A percentile compares a stretch with the other conserved stretches of the same genome.
Conservation (phyloP, 73 alveolate genomes). For the Blepharisma japonicum region DNA sequence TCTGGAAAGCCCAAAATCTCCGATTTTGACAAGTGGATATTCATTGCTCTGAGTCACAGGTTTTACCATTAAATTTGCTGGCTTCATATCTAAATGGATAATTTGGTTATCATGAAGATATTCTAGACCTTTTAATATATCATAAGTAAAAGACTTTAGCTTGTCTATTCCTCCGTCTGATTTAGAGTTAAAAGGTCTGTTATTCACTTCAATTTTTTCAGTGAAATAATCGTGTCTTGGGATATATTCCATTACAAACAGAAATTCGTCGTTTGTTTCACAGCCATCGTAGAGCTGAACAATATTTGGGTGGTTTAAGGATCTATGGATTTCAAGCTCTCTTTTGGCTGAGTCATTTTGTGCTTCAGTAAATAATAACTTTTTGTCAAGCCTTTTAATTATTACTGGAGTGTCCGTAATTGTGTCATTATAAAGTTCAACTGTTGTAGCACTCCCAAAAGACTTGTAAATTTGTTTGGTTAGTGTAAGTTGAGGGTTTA, state of each 20-base stretch:
- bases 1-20: slow-evolving; percentile 27
- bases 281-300: slow-evolving; percentile 49
- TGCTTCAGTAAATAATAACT: background rate
- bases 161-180: slow-evolving; percentile 31
- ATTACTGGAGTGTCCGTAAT: too few species aligned
- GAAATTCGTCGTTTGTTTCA: slow-evolving; percentile 43
- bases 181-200: slow-evolving; percentile 7
- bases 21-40: background rate
- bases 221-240: slow-evolving; percentile 46
- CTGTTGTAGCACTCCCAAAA: too few species aligned
- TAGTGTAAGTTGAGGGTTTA: too few species aligned
- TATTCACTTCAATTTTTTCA: slow-evolving; percentile 38
- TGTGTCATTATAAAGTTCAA: too few species aligned
- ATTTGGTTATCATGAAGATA: slow-evolving; percentile 46
- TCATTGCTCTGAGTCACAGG: background rate
- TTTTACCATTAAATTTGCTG: slow-evolving; percentile 30
- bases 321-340: slow-evolving; percentile 61
- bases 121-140: slow-evolving; percentile 46
- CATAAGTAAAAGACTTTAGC: slow-evolving; percentile 34
- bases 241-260: slow-evolving; percentile 44
- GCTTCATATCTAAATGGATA: slow-evolving; percentile 63
- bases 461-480: too few species aligned
- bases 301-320: slow-evolving; percentile 44
- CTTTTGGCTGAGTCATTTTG: slow-evolving; percentile 11
- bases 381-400: too few species aligned